Conservation (phyloP, 495 filamentous ascomycete genomes). For the Umbilicaria muhlenbergii region DNA sequence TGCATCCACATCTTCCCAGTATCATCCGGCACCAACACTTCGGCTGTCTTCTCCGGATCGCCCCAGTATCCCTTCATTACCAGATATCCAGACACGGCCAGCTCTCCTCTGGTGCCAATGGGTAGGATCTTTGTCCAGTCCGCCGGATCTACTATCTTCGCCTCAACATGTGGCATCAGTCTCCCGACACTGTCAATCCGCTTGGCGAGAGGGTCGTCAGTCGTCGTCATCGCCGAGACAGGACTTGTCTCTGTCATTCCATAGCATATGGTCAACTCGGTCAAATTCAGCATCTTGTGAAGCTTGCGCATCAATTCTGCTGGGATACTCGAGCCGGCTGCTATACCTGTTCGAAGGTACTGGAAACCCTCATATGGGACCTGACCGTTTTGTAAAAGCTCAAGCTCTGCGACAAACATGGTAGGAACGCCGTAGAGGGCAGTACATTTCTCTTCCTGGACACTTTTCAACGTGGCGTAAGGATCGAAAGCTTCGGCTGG, state of each 20-base stretch:
- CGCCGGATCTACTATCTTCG: constrained; percentile 61
- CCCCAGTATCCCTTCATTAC: constrained; percentile 87
- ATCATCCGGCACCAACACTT: constrained; percentile 51
- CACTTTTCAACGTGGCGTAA: constrained; percentile 47
- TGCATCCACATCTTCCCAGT: constrained; percentile 56
- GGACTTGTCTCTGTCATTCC: constrained; percentile 97
- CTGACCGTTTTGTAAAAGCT: constrained; percentile 43
- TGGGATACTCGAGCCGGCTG: constrained; percentile 75
- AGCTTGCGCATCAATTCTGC: constrained; percentile 71
- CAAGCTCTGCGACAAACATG: constrained; percentile 87
- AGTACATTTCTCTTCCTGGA: constrained; percentile 62
- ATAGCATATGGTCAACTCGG: constrained; percentile 87
- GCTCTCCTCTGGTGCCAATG: constrained; percentile 54
- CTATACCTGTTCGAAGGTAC: constrained; percentile 73
- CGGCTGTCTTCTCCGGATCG: constrained; percentile 48
- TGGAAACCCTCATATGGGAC: constrained; percentile 44
- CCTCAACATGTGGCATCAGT: constrained; percentile 65
- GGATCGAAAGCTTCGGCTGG: constrained; percentile 81
- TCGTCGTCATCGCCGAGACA: constrained; percentile 82
- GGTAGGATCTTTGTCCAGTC: constrained; percentile 43
- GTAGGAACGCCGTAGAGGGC: constrained; percentile 89
- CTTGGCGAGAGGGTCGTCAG: constrained; percentile 64
- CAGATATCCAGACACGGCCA: constrained; percentile 72
- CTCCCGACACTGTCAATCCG: constrained; percentile 62
- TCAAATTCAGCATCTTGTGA: constrained; percentile 60